Evolutionary conservation across 2,329 filamentous ascomycete genomes (phyloP), one percentile per base, ranked within the genome.

Genomic region (Chaetomium sp.): DNA sequence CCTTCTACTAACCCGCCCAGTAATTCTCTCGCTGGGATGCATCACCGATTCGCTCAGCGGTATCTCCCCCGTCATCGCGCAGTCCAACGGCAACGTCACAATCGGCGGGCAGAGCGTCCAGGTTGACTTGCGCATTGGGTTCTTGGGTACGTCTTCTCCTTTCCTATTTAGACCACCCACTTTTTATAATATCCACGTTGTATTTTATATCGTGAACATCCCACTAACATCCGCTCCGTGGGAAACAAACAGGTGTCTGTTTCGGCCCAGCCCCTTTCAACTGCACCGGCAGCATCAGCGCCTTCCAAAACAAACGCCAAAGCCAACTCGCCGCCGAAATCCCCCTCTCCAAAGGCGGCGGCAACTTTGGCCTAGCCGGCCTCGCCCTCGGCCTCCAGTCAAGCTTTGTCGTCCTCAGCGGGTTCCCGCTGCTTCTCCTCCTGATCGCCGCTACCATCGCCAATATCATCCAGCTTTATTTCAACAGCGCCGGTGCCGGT

Each of bases 61-160:
- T 2, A 48, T 64, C 11, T 59, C 61, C 27, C 59, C 61, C 27
- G 43, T 62, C 14, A 38, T 59, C 11, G 53, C 59, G 19, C 42
- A 40, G 9, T 61, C 62, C 11, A 48, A 59, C 27, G 52, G 46
- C 7, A 37, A 52, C 12, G 45, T 60, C 9, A 40, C 41, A 27
- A 46, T 63, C 41, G 57, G 58, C 53, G 61, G 59, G 3, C 34
- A 49, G n/a, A 38, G 34, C 6, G 32, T 57, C 43, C 43, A 19
- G 5, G 46, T 63, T 7, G 59, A 63, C 55, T 43, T 63, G 4
- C 60, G 58, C 27, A 47, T 63, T 34, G 61, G 61, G 2, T 62
- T 62, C 52, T 60, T 37, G 45, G 59, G 61, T 60, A 52, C 32
- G 32, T 46, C 1, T 14, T 5, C n/a, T 5, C 10, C 5, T 10